Evolutionary conservation across 768 basidiomycete species (phyloP), one percentile per base, ranked within the genome.

Genomic region (Boletus rubroflammeus): DNA sequence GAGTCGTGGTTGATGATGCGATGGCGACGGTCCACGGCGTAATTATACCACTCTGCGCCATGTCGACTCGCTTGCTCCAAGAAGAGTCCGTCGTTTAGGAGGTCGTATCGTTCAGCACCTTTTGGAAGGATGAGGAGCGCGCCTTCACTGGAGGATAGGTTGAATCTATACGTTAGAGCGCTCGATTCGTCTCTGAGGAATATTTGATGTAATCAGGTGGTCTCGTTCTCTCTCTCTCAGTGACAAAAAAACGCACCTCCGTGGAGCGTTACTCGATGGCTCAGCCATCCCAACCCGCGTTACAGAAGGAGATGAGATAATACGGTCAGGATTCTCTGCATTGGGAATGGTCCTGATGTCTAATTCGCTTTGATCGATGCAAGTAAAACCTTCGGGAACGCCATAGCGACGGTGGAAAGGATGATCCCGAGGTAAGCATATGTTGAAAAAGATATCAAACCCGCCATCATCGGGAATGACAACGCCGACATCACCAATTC

Each of bases 391-490:
- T 3, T 54, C 55, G 1, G 74, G 70, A 6, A 72, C 63, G 1
- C 60, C 56, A 28, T 45, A 32, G 29, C 29, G 55, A 43, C 47
- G 47, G 13, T 54, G 46, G 17, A 47, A 59, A 4, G 59, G 32
- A 50, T 74, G 68, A 21, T 70, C 62, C 6, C 58, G 64, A 42
- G 70, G 64, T 8, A 67, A 51, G 29, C 62, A 68, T 6, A 72
- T 67, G 47, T 71, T 73, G 60, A 74, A 74, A 0, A 72, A 59
- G 54, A 67, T 69, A 49, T 67, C 65, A 26, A 74, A 74, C 9
- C 58, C 60, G 13, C 72, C 72, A 45, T 63, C 58, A 3, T 61
- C 61, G 1, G 64, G 52, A 5, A 54, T 63, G 21, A 72, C 59
- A 11, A 74, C 34, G 6, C 47, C 47, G 6, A 47, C 66, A 52